Evolutionary conservation across 768 basidiomycete genomes (phyloP), one percentile per base, ranked within the genome.

Genomic region (Boletus sensibilis): DNA sequence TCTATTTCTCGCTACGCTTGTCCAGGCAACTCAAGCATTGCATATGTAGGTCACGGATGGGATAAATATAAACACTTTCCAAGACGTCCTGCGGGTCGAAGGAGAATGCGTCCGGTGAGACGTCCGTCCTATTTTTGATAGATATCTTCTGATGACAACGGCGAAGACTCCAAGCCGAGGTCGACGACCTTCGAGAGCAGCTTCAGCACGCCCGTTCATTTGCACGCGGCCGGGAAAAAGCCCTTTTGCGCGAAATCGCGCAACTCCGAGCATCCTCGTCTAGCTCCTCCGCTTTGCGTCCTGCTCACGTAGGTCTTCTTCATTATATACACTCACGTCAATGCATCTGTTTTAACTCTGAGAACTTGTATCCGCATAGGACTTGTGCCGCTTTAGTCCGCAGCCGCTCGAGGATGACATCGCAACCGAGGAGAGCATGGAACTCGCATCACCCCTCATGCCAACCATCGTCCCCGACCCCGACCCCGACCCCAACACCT

Each of bases 401-500:
- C 63, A 66, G 31, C 61, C 71, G 1, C 60, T 77, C 4, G 78
- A 76, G 11, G 68, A 58, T 11, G 61, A 63, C 12, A 60, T 72
- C 16, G 72, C 76, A 33, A 68, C 72, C 9, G 78, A 79, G 50
- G 67, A 75, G 51, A 77, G 77, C 6, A 82, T 83, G 82, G 80
- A 81, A 44, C 75, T 83, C 5, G 80, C 75, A 5, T 80, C 80
- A 7, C 80, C 82, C n/a, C 66, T 82, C 12, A 50, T 73, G 46
- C 78, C 78, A 14, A 76, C 65, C 13, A 57, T 64, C n/a, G 40
- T 68, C 18, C 53, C 66, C 6, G 35, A 48, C 3, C 52, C 16
- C 41, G 14, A 25, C 41, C 12, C 10, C 3, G 12, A 20, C 44
- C 5, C 16, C 27, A 29, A 8, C 27, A 9, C 27, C 12, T 20